Base-by-base conservation (phyloP, 169 alveolate species). In the Hepatocystis sp. region DNA sequence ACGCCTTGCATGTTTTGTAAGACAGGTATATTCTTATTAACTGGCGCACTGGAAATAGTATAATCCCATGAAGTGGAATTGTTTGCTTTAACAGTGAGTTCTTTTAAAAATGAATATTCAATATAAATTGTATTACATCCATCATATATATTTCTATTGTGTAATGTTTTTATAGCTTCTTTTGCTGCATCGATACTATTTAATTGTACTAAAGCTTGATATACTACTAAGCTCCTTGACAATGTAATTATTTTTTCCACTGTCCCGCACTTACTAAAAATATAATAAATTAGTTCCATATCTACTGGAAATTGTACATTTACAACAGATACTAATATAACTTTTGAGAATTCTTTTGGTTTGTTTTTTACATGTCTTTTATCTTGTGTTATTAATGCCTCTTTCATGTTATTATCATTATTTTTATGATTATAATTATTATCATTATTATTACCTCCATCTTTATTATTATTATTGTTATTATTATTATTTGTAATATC, bases 141-240 rank as follows among this genome's bases (percentile, higher is more conserved):
- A 66, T 84, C 93, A 85, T 91, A 91, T 42, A 91, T 88, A 39
- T 88, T 91, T 36, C 93, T 49, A 28, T 76, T 84, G 52, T 91
- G 90, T 30, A 91, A 64, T 4, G 71, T 55, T 60, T 51, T 71
- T 13, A 91, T 67, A 63, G 94, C 94, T 15, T 84, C 90, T 5
- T 71, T 84, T 15, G 94, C 93, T 58, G 88, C 84, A 23, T 66
- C 90, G 1, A 85, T 28, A 23, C 32, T 47, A 52, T 58, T 63
- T 51, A 84, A 84, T 65, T 91, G 94, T 10, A 91, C 84, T 55
- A 91, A 32, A 27, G 94, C 94, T 84, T 91, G 94, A 60, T 84
- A 91, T 32, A 71, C 28, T 3, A 67, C 67, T 19, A 93, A 90
- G 30, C 81, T 61, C 52, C 86, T 91, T 17, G 86, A 66, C 36